Conservation (phyloP, 345 rosid species). For the Dipteronia dyeriana region DNA sequence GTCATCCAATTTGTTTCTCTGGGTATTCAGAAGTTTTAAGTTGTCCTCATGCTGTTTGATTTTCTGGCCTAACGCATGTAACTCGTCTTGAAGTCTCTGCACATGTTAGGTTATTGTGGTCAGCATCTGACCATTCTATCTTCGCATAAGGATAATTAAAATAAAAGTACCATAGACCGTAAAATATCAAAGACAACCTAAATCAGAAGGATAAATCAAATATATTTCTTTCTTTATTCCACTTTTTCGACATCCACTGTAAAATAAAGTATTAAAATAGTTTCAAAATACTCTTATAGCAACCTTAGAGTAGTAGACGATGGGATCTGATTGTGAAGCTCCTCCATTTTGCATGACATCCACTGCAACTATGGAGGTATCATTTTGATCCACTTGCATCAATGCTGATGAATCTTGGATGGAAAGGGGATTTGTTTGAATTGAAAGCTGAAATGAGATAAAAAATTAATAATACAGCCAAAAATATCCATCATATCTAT, state of each 20-base stretch:
- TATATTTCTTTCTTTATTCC: neutral
- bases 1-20: conserved; percentile 61
- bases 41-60: conserved; percentile 71
- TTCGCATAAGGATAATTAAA: neutral
- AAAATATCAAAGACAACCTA: neutral
- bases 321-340: conserved; percentile 32
- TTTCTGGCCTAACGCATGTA: conserved; percentile 53
- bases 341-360: conserved; percentile 50
- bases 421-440: conserved; percentile 26
- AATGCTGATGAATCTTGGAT: conserved; percentile 35
- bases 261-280: neutral
- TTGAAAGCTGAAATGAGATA: conserved; percentile 32
- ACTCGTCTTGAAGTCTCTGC: conserved; percentile 77
- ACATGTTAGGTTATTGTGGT: conserved; percentile 15
- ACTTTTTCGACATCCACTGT: neutral
- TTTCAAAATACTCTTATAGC: neutral
- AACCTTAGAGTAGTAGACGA: conserved; percentile 47
- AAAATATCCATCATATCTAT: neutral
- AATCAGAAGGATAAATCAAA: neutral
- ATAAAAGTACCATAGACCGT: neutral
- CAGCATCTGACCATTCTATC: neutral
- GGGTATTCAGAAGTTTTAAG: conserved; percentile 45
- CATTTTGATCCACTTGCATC: conserved; percentile 41
- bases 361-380: conserved; percentile 21
- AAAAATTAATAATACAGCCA: neutral